Evolutionary conservation across 2,329 filamentous ascomycete genomes (phyloP), one percentile per base, ranked within the genome.

Genomic region (Fusarium transvaalense): DNA sequence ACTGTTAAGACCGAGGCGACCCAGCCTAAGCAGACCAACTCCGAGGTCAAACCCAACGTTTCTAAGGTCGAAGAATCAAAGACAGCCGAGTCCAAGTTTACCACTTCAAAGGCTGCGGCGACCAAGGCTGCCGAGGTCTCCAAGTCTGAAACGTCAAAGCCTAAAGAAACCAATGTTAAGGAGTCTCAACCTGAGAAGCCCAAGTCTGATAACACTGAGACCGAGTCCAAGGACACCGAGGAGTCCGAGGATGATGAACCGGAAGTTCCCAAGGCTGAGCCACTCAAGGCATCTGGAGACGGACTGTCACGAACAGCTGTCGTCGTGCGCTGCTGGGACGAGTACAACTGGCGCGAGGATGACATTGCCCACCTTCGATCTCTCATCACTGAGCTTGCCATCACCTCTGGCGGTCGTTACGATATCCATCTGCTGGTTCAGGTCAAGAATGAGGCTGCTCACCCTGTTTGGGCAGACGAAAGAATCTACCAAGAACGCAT

Each of bases 341-440:
- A 92, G 71, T 97, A 92, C 71, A 73, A 88, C 10, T 97, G 93
- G 84, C 89, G 89, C 12, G 87, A 91, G 41, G 92, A 97, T 73
- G 92, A 96, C 74, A 84, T 95, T 48, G 88, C 94, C 78, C 93
- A 93, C 74, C 79, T 97, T 35, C 90, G 94, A 31, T 91, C 94
- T 32, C 88, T 97, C 79, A 93, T 97, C 74, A 88, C 90, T 23
- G 94, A 97, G 77, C 83, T 97, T 13, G 87, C 90, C 2, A 82
- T 97, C 57, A 90, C 91, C 52, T 94, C 93, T 7, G 93, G 93
- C 25, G 93, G 91, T 34, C 91, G 95, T 72, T 97, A 97, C 77
- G 92, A 96, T 70, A 88, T 97, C 5, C 92, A 97, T 75, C 85
- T 97, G 21, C 85, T 97, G 3, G 88, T 97, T 10, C 93, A 97